A percentile compares a stretch with the other conserved stretches of the same genome.
Conservation (phyloP, 495 filamentous ascomycete genomes). For the Aspergillus avenaceus region DNA sequence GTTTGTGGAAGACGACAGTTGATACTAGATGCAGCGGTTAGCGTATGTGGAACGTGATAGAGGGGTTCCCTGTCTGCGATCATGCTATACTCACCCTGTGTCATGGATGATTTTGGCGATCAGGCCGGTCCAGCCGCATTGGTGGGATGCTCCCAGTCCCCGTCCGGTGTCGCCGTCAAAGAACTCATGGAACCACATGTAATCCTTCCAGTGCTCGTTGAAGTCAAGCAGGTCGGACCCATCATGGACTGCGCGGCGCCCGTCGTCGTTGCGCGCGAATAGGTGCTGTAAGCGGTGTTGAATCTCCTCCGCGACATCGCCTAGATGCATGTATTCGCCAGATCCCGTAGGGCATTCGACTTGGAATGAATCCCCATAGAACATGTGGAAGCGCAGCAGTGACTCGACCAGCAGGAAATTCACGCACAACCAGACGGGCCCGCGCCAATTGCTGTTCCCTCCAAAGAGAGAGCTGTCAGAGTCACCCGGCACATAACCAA, state of each 20-base stretch:
- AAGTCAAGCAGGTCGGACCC: constrained; percentile 81
- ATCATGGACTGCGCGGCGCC: constrained; percentile 79
- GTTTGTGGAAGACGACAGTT: constrained; percentile 92
- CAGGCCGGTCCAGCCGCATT: constrained; percentile 96
- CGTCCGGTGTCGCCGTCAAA: constrained; percentile 91
- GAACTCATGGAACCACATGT: constrained; percentile 95
- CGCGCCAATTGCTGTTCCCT: constrained; percentile 96
- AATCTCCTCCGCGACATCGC: constrained; percentile 92
- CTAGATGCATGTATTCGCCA: constrained; percentile 92
- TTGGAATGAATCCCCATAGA: constrained; percentile 82
- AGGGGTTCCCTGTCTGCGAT: background rate
- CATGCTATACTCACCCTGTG: constrained; percentile 67
- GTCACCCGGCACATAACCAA: constrained; percentile 88
- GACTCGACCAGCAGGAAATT: constrained; percentile 95
- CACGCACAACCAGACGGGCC: constrained; percentile 92
- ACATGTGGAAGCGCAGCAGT: constrained; percentile 87
- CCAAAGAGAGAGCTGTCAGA: constrained; percentile 92
- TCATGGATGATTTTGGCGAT: constrained; percentile 97
- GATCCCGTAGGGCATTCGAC: constrained; percentile 94
- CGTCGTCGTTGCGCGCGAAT: constrained; percentile 77
- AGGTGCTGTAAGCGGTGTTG: constrained; percentile 94
- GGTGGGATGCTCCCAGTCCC: constrained; percentile 87
- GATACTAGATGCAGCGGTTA: constrained; percentile 48
- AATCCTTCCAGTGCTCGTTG: constrained; percentile 87
- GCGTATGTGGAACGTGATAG: background rate